phyloP scores from a whole-genome alignment of 1,139 yeast species.

The Candida pseudoviswanathii region DNA sequence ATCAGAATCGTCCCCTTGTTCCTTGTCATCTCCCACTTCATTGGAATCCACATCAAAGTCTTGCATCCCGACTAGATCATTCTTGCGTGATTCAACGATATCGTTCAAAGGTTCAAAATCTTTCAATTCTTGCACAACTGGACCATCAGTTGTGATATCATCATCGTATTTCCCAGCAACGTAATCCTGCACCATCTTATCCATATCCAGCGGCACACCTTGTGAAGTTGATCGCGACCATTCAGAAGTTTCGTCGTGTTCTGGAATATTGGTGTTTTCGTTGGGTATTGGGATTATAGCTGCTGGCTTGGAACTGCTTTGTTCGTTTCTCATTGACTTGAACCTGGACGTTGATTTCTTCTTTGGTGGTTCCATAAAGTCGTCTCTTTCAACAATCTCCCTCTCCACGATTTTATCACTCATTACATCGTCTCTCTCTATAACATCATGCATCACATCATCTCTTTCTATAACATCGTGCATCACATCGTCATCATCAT shows the following conservation, averaged over 20 bases:
- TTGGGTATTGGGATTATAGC: conserved; percentile 9
- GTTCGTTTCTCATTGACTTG: conserved; percentile 19
- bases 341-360: conserved; percentile 23
- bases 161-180: conserved; percentile 57
- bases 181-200: conserved; percentile 64
- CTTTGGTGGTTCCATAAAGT: not conserved
- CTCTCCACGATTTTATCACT: conserved; percentile 11
- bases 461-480: conserved; percentile 12
- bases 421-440: conserved; percentile 12
- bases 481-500: conserved; percentile 12
- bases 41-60: conserved; percentile 20
- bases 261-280: too few relatives aligned
- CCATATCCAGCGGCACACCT: conserved; percentile 37
- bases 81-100: conserved; percentile 38
- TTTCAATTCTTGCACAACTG: conserved; percentile 53
- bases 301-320: not conserved
- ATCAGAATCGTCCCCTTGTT: conserved; percentile 39
- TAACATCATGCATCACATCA: not conserved
- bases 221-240: conserved; percentile 22
- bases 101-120: conserved; percentile 59
- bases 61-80: conserved; percentile 21
- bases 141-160: conserved; percentile 58
- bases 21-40: conserved; percentile 27
- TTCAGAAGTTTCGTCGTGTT: conserved; percentile 31
- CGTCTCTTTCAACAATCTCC: conserved; percentile 1